phyloP scores from a whole-genome alignment of 345 rosid genomes.

The Durio zibethinus region DNA sequence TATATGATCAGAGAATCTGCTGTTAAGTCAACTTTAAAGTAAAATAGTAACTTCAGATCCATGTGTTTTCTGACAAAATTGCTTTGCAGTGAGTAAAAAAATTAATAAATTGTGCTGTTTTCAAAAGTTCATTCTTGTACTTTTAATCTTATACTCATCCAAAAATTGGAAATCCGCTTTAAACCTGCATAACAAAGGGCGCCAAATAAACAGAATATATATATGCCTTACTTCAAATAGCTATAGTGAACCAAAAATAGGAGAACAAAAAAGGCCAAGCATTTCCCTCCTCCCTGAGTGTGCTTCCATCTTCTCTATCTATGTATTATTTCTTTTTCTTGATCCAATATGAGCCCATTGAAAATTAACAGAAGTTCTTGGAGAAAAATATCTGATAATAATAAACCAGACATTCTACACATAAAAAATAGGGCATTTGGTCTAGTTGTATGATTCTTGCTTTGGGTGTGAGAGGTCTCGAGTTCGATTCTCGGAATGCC shows the following conservation, averaged over 20 bases:
- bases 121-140: not conserved
- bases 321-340: not conserved
- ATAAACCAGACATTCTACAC: not conserved
- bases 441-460: conserved; percentile 87
- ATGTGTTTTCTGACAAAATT: not conserved
- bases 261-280: not conserved
- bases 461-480: conserved; percentile 86
- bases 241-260: not conserved
- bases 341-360: not conserved
- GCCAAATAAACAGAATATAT: not conserved
- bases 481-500: conserved; percentile 62
- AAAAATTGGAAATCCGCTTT: not conserved
- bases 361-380: not conserved
- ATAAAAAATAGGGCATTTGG: conserved; percentile 49
- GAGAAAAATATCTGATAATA: too few relatives aligned
- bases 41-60: not conserved
- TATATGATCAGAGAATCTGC: not conserved
- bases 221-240: not conserved
- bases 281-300: not conserved
- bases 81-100: not conserved
- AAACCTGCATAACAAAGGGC: not conserved
- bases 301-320: not conserved
- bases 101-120: not conserved
- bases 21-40: not conserved
- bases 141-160: not conserved